Evolutionary conservation across 495 filamentous ascomycete species (phyloP), one percentile per base, ranked within the genome.

Genomic region (Penicillium mononematosum): DNA sequence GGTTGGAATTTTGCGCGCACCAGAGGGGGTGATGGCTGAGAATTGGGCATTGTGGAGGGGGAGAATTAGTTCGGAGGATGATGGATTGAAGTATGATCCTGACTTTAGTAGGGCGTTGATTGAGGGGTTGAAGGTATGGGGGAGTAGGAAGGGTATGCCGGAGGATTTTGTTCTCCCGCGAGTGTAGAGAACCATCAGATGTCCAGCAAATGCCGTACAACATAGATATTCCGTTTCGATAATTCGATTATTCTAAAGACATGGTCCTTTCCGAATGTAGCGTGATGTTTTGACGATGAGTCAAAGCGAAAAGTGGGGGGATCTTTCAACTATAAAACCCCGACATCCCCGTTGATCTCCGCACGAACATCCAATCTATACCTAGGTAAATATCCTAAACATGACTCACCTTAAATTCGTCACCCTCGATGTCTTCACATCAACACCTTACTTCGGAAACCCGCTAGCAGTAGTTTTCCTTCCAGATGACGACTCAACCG

Each of bases 11-110:
- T 48, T 85, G 32, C 62, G 78, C 5, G 68, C 78, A 2, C 65
- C 70, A 1, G 75, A 78, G 43, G 81, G 81, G 1, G 72, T 75
- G 0, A 75, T 81, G 55, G 76, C 78, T 10, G 78, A 82, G 66
- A 63, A 67, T 12, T 77, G 73, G 74, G 52, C 67, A 29, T 48
- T 68, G 10, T 76, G 75, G 75, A 58, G 66, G 45, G 55, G 50
- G 2, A 53, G 64, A n/a, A 55, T 61, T 17, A 58, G 62, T 8
- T 68, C 64, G 59, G 58, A 60, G 31, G 55, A 72, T 52, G 67
- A 73, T 61, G 69, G 71, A 8, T 31, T 68, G 39, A 41, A 57
- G 50, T 74, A 73, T 54, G 63, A 75, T 55, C 61, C 41, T 12
- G 61, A 59, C 2, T 73, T 77, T 48, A 53, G 58, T 24, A 55